A percentile compares a stretch with the other conserved stretches of the same genome.
Conservation (phyloP, 1,284 basidiomycete genomes). For the Cutaneotrichosporon cavernicola region DNA sequence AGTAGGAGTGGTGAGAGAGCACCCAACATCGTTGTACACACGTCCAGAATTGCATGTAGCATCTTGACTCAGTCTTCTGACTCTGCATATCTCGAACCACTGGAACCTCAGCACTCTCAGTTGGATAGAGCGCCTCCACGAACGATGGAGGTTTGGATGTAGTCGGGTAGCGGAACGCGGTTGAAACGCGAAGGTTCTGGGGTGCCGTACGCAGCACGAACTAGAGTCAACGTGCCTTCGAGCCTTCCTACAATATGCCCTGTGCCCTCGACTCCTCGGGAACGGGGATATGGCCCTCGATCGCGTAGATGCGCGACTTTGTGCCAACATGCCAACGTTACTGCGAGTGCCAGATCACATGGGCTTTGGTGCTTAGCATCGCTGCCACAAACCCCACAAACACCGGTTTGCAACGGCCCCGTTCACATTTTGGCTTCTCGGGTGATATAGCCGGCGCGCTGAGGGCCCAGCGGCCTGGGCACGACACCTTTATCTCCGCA, state of each 20-base stretch:
- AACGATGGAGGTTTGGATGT: slow-evolving; percentile 8
- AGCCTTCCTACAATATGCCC: background rate
- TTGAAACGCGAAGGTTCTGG: slow-evolving; percentile 16
- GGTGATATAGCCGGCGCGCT: background rate
- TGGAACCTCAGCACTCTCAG: background rate
- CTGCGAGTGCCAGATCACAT: too few relatives aligned
- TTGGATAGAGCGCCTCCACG: background rate
- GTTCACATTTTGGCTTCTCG: too few relatives aligned
- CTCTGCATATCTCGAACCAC: too few relatives aligned
- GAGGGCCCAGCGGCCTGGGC: background rate
- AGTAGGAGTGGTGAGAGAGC: background rate
- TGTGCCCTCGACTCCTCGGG: background rate
- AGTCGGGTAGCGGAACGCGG: background rate
- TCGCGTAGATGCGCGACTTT: too few relatives aligned
- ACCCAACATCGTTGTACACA: slow-evolving; percentile 2
- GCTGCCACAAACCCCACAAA: background rate
- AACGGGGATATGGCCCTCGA: background rate
- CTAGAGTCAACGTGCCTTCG: background rate
- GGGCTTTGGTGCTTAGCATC: too few relatives aligned
- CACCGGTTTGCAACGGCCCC: too few relatives aligned
- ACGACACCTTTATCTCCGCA: background rate
- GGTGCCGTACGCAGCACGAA: slow-evolving; percentile 12
- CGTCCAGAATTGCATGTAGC: slow-evolving; percentile 3
- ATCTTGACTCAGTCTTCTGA: background rate
- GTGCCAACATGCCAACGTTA: background rate